These are phyloP conservation scores for Cercophora samala DNA, from an alignment of 495 filamentous ascomycete species.

Conservation along the genomic window DNA sequence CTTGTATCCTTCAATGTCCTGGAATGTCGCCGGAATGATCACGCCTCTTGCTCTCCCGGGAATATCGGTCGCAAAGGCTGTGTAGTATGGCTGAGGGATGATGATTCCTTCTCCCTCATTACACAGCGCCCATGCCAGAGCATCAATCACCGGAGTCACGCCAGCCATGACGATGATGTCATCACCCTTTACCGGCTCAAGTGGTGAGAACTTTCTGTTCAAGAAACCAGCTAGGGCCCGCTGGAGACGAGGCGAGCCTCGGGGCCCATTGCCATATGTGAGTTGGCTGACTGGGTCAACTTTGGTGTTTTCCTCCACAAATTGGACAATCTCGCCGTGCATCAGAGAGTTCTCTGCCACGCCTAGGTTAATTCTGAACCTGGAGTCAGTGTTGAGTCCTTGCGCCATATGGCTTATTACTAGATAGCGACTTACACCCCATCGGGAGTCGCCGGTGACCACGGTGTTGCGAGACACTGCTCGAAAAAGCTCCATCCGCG, in stretches of 20 bases:
- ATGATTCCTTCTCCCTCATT: conserved; percentile 34
- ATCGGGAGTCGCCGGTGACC: conserved; percentile 19
- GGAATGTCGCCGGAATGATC: conserved; percentile 42
- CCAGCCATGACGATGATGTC: conserved; percentile 31
- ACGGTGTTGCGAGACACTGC: conserved; percentile 19
- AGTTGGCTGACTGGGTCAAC: conserved; percentile 26
- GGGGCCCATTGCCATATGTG: conserved; percentile 32
- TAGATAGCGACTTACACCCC: conserved; percentile 21
- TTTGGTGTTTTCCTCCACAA: conserved; percentile 20
- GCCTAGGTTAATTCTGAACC: conserved; percentile 18
- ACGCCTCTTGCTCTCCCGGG: conserved; percentile 25
- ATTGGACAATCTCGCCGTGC: conserved; percentile 19
- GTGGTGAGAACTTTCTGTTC: conserved; percentile 26
- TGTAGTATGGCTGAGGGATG: conserved; percentile 33
- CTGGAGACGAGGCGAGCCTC: conserved; percentile 27
- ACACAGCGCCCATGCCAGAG: conserved; percentile 30
- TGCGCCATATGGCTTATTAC: no score
- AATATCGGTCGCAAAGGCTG: conserved; percentile 24
- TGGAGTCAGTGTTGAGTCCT: no score
- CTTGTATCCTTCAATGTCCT: conserved; percentile 39
- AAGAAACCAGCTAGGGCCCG: conserved; percentile 30
- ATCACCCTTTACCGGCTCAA: conserved; percentile 15
- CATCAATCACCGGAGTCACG: conserved; percentile 30
- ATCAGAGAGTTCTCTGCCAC: conserved; percentile 27
- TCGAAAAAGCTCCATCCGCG: conserved; percentile 18